phyloP scores from a whole-genome alignment of 2,329 filamentous ascomycete species.

The Mycocentrospora acerina region DNA sequence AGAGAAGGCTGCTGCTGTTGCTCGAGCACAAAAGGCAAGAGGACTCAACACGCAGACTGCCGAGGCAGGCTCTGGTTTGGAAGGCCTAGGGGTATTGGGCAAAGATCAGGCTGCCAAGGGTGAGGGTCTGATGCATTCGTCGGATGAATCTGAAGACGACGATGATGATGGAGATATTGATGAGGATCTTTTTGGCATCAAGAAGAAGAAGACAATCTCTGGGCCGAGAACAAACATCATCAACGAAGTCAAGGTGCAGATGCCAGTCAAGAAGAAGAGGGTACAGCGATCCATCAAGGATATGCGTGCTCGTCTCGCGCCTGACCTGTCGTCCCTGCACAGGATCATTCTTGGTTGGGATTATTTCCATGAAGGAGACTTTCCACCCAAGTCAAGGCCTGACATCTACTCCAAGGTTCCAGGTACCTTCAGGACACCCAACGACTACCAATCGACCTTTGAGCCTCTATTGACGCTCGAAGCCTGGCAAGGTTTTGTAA shows the following conservation, averaged over 20 bases:
- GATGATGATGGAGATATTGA: constrained; percentile 58
- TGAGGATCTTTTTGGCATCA: constrained; percentile 67
- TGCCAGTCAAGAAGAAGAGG: constrained; percentile 81
- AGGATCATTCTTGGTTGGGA: constrained; percentile 90
- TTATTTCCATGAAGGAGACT: constrained; percentile 85
- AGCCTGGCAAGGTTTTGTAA: constrained; percentile 93
- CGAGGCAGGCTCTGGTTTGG: constrained; percentile 77
- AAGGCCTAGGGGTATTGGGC: constrained; percentile 69
- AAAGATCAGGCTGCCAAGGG: constrained; percentile 76
- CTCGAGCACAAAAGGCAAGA: constrained; percentile 62
- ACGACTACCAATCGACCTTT: constrained; percentile 84
- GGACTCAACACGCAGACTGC: constrained; percentile 57
- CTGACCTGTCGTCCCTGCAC: constrained; percentile 83
- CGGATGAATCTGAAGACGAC: constrained; percentile 66
- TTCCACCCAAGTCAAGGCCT: constrained; percentile 72
- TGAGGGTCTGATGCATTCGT: constrained; percentile 87
- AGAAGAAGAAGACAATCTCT: constrained; percentile 48
- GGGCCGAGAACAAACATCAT: constrained; percentile 41
- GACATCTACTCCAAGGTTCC: constrained; percentile 75
- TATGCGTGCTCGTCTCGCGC: constrained; percentile 87
- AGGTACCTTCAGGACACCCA: constrained; percentile 73
- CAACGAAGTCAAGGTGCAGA: constrained; percentile 47
- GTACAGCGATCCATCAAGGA: constrained; percentile 83
- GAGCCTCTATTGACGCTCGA: constrained; percentile 87
- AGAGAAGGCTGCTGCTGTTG: constrained; percentile 71